These are phyloP conservation scores for Rhizopogon vesiculosus DNA, from an alignment of 768 basidiomycete species.

Conservation along the genomic window DNA sequence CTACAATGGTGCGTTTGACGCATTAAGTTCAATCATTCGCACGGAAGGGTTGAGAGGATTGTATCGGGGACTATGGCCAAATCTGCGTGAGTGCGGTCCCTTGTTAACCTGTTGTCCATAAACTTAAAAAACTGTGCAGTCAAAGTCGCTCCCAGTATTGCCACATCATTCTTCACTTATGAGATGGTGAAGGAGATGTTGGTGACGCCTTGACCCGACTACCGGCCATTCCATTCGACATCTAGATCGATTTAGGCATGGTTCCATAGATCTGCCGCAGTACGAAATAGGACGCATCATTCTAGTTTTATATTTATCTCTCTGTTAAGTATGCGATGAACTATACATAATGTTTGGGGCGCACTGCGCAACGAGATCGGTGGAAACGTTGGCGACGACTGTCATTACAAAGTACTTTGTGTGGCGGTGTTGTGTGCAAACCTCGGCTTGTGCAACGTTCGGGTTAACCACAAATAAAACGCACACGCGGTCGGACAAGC, in stretches of 20 bases:
- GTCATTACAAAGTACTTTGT: neutral
- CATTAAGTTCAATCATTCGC: conserved; percentile 59
- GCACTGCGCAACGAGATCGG: no score
- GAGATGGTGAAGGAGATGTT: conserved; percentile 59
- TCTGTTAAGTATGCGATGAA: no score
- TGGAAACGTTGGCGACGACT: no score
- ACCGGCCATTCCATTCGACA: neutral
- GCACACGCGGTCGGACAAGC: neutral
- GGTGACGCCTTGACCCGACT: conserved; percentile 25
- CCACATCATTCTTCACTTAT: conserved; percentile 82
- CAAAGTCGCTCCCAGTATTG: conserved; percentile 88
- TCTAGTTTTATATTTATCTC: neutral
- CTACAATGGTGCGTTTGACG: conserved; percentile 81
- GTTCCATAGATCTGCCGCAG: no score
- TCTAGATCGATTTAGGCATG: neutral
- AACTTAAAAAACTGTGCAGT: conserved; percentile 39
- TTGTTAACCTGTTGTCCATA: conserved; percentile 1
- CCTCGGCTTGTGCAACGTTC: neutral
- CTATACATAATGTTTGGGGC: neutral
- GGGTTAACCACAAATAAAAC: neutral
- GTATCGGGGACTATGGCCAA: conserved; percentile 88
- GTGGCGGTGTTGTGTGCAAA: neutral
- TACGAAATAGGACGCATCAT: neutral
- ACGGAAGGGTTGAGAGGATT: conserved; percentile 74
- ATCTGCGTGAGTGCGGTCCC: conserved; percentile 58